These are phyloP conservation scores for Nitzschia sp. DNA, from an alignment of 108 stramenopile species.

Conservation along the genomic window DNA sequence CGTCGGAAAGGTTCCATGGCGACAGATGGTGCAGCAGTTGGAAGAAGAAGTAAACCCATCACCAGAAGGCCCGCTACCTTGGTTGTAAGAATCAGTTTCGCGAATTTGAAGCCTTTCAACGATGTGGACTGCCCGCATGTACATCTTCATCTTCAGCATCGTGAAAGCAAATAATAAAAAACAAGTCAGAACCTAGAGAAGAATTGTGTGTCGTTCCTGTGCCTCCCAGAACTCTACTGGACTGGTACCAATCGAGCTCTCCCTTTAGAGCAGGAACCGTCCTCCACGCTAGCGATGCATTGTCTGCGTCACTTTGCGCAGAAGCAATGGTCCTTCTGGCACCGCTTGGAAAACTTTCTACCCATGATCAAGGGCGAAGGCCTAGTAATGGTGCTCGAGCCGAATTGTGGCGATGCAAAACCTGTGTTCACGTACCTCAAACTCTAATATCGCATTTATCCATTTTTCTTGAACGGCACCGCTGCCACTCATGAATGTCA, in stretches of 20 bases:
- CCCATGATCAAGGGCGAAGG: conserved; percentile 47
- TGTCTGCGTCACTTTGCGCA: conserved; percentile 32
- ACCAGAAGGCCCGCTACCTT: conserved; percentile 9
- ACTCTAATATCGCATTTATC: no score
- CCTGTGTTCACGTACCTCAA: no score
- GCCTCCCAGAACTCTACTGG: conserved; percentile 44
- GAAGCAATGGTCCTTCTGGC: conserved; percentile 36
- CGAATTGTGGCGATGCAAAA: no score
- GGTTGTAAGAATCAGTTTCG: conserved; percentile 1
- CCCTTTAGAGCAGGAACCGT: conserved; percentile 47
- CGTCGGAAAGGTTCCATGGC: conserved; percentile 82
- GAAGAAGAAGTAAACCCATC: conserved; percentile 60
- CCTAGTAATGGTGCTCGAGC: conserved; percentile 58
- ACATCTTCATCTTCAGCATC: not conserved
- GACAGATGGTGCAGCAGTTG: conserved; percentile 79
- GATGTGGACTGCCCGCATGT: not conserved
- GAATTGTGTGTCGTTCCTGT: conserved; percentile 34
- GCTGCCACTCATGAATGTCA: no score
- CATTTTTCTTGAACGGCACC: no score
- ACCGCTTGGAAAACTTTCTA: conserved; percentile 58
- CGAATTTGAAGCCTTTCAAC: not conserved
- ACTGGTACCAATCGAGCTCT: conserved; percentile 28
- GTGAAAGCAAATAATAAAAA: not conserved
- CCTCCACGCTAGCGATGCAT: conserved; percentile 30
- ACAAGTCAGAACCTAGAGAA: not conserved